phyloP scores from a whole-genome alignment of 2,329 filamentous ascomycete species.

The Cryphonectria japonica region DNA sequence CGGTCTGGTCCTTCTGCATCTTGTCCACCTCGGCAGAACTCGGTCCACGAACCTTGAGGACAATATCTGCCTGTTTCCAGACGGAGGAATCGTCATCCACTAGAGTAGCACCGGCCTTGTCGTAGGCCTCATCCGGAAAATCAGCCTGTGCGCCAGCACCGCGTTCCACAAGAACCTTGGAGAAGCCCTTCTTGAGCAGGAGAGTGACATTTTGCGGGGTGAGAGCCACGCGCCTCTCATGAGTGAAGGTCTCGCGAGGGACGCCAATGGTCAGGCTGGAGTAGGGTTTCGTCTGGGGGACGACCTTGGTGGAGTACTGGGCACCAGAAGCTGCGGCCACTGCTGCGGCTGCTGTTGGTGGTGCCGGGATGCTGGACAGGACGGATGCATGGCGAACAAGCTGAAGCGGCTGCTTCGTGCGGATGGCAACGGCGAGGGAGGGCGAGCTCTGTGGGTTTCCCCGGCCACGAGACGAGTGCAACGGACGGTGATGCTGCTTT shows the following conservation, averaged over 20 bases:
- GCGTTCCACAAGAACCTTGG: slow-evolving; percentile 75
- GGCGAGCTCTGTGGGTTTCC: slow-evolving; percentile 29
- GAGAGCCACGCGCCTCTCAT: slow-evolving; percentile 82
- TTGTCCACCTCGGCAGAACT: slow-evolving; percentile 69
- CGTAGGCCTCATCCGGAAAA: slow-evolving; percentile 77
- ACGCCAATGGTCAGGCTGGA: slow-evolving; percentile 75
- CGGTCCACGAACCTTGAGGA: slow-evolving; percentile 83
- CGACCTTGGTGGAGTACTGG: slow-evolving; percentile 46
- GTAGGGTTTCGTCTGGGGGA: slow-evolving; percentile 63
- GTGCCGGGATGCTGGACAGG: slow-evolving; percentile 34
- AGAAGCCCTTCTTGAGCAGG: slow-evolving; percentile 84
- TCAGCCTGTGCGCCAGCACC: slow-evolving; percentile 79
- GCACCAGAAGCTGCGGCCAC: slow-evolving; percentile 26
- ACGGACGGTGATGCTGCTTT: slow-evolving; percentile 39
- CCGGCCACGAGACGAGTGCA: slow-evolving; percentile 43
- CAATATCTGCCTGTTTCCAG: slow-evolving; percentile 75
- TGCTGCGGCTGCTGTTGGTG: background rate
- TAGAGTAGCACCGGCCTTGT: slow-evolving; percentile 76
- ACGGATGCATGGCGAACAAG: slow-evolving; percentile 47
- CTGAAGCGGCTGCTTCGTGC: slow-evolving; percentile 40
- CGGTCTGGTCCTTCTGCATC: slow-evolving; percentile 70
- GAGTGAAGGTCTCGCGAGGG: slow-evolving; percentile 75
- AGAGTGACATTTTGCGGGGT: slow-evolving; percentile 83
- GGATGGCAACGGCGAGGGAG: slow-evolving; percentile 34
- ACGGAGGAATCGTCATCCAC: slow-evolving; percentile 69